Base-by-base conservation (phyloP, 305 asterid species). In the Andrographis paniculata region DNA sequence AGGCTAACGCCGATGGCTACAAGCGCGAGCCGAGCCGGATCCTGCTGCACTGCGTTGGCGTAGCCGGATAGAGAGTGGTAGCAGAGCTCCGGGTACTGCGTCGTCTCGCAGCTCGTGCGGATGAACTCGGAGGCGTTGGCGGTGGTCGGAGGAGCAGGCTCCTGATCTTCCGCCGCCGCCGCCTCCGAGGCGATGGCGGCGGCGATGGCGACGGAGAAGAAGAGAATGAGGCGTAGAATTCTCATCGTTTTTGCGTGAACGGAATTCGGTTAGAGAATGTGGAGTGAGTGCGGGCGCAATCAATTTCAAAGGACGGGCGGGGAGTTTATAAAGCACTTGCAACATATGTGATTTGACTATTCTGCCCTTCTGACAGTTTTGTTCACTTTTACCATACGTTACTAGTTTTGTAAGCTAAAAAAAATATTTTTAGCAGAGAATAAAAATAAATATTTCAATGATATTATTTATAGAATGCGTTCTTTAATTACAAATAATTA, bases 1-100 rank as follows among this genome's bases (percentile, higher is more conserved):
- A 87, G 87, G 76, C 79, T 77, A 12, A 87, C 73, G 40, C 77
- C 74, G 15, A 87, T 65, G 10, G 96, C 94, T 0, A 69, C 70
- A 2, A 76, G 76, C 6, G 88, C 93, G 20, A 87, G 79, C 6
- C 70, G 70, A n/a, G 66, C 78, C 1, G 87, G 75, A 84, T 80
- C 70, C 9, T 67, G 57, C 9, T 69, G 87, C 0, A 80, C 76
- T 0, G 80, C 60, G 24, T 51, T 65, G 20, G 94, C 81, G 41
- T 80, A 83, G 68, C 71, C 62, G 42, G 77, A 61, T 33, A 87
- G 82, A 0, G 94, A 77, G 42, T 59, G 60, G 78, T 64, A 83
- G 70, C 96, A 87, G 19, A 69, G 43, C 2, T 71, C 67, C 0
- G 93, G 94, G 65, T 87, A 87, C 18, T 63, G 73, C 0, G 96